These are phyloP conservation scores for Trichoderma atroviride DNA, from an alignment of 2,329 filamentous ascomycete genomes.

Conservation along the genomic window DNA sequence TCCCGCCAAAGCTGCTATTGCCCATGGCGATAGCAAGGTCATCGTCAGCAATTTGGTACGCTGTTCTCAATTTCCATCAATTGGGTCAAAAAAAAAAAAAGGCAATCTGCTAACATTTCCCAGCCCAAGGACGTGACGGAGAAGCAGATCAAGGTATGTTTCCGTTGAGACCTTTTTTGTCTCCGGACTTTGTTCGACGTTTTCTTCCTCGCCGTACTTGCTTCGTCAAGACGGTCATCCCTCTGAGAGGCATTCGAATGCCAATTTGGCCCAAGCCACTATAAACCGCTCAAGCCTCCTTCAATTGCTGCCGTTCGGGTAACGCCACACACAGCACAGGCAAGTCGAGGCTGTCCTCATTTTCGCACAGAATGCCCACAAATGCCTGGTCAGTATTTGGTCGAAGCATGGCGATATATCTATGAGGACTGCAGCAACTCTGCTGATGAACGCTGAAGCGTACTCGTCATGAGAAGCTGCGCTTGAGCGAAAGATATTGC, in stretches of 20 bases:
- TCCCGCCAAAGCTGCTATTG: slow-evolving; percentile 64
- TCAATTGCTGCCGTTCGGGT: slow-evolving; percentile 12
- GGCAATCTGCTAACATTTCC: slow-evolving; percentile 48
- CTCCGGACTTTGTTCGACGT: slow-evolving; percentile 73
- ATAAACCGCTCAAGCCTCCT: slow-evolving; percentile 25
- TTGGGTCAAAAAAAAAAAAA: background rate
- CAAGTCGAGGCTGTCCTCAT: slow-evolving; percentile 64
- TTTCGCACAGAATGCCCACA: slow-evolving; percentile 47
- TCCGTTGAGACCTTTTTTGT: slow-evolving; percentile 72
- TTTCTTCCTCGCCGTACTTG: slow-evolving; percentile 45
- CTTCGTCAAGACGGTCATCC: slow-evolving; percentile 36
- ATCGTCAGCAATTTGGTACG: slow-evolving; percentile 98
- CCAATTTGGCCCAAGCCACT: slow-evolving; percentile 3
- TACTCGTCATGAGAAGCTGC: slow-evolving; percentile 13
- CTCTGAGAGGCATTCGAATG: slow-evolving; percentile 21
- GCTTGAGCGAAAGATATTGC: slow-evolving; percentile 21
- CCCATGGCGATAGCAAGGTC: slow-evolving; percentile 84
- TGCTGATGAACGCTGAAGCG: slow-evolving; percentile 16
- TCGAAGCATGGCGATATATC: slow-evolving; percentile 35
- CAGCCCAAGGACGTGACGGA: slow-evolving; percentile 96
- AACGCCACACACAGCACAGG: slow-evolving; percentile 34
- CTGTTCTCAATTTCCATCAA: slow-evolving; percentile 1
- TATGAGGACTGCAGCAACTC: slow-evolving; percentile 32
- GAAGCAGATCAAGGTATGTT: slow-evolving; percentile 99
- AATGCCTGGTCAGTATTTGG: slow-evolving; percentile 57